Conservation (phyloP, 2,329 filamentous ascomycete species). For the Botrytis porri region DNA sequence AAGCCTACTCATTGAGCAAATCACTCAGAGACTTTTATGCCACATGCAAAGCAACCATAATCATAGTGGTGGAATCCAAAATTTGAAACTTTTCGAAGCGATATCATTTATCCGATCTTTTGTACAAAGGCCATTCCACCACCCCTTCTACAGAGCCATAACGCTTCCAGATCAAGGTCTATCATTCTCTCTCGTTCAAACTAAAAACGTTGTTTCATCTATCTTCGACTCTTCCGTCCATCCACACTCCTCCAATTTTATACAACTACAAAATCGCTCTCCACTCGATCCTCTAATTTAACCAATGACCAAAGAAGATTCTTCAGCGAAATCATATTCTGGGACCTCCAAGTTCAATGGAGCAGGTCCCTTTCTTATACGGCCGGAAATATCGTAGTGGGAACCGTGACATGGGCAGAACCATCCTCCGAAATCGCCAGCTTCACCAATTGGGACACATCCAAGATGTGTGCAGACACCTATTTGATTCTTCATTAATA, state of each 20-base stretch:
- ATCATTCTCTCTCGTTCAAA: constrained; percentile 43
- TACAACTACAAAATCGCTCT: constrained; percentile 19
- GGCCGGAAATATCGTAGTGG: constrained; percentile 99
- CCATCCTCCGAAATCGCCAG: constrained; percentile 97
- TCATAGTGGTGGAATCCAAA: background rate
- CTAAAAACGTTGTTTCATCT: constrained; percentile 3
- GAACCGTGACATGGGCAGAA: constrained; percentile 99
- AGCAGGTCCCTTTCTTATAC: constrained; percentile 94
- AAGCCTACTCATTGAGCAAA: background rate
- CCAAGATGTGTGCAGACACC: constrained; percentile 99
- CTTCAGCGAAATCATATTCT: constrained; percentile 87
- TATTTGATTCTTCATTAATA: constrained; percentile 40
- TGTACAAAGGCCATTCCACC: constrained; percentile 30
- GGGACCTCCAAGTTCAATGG: constrained; percentile 97
- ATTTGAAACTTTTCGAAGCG: constrained; percentile 14
- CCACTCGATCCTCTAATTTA: constrained; percentile 47
- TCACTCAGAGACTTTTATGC: background rate
- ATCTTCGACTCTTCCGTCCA: constrained; percentile 10
- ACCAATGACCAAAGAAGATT: constrained; percentile 87
- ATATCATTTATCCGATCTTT: constrained; percentile 21
- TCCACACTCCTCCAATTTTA: constrained; percentile 14
- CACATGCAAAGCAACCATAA: background rate
- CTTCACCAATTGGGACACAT: constrained; percentile 98
- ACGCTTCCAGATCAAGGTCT: constrained; percentile 39
- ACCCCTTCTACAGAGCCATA: constrained; percentile 39